These are phyloP conservation scores for Mediolabrus comicus DNA, from an alignment of 108 stramenopile species.

Conservation along the genomic window DNA sequence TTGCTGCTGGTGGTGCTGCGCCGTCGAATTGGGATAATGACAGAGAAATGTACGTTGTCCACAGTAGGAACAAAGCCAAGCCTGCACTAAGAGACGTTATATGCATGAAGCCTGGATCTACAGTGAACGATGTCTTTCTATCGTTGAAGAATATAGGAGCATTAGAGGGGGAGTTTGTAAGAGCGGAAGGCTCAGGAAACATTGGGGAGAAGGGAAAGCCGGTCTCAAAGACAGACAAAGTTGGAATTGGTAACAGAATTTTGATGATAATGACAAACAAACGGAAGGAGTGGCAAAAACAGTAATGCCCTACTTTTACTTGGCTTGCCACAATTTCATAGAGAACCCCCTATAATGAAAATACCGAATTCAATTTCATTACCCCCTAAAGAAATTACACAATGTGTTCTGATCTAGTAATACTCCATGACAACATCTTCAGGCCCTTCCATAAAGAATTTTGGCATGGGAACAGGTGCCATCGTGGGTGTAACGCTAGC, in stretches of 20 bases:
- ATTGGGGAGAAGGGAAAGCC: slow-evolving; percentile 72
- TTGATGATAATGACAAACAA: slow-evolving; percentile 82
- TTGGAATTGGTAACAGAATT: slow-evolving; percentile 64
- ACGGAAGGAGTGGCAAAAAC: slow-evolving; percentile 66
- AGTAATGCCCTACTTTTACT: not conserved
- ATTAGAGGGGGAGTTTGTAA: slow-evolving; percentile 80
- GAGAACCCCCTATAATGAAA: too few species aligned
- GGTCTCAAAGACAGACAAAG: slow-evolving; percentile 57
- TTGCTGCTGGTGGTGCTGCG: slow-evolving; percentile 58
- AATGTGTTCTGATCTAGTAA: not conserved
- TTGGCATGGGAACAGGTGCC: slow-evolving; percentile 8
- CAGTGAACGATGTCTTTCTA: slow-evolving; percentile 80
- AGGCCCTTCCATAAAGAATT: not conserved
- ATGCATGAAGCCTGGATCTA: slow-evolving; percentile 85
- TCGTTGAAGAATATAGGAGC: slow-evolving; percentile 67
- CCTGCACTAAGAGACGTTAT: slow-evolving; percentile 65
- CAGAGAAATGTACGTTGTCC: slow-evolving; percentile 26
- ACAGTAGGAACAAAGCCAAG: slow-evolving; percentile 15
- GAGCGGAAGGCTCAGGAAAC: slow-evolving; percentile 69
- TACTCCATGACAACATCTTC: not conserved
- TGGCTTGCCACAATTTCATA: too few species aligned
- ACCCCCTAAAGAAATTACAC: not conserved
- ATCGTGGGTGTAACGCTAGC: slow-evolving; percentile 13
- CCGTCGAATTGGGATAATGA: slow-evolving; percentile 63
- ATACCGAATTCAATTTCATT: too few species aligned